A percentile compares a stretch with the other conserved stretches of the same genome.
phyloP scores from a whole-genome alignment of 2,329 filamentous ascomycete genomes.

The Nemania sp. region DNA sequence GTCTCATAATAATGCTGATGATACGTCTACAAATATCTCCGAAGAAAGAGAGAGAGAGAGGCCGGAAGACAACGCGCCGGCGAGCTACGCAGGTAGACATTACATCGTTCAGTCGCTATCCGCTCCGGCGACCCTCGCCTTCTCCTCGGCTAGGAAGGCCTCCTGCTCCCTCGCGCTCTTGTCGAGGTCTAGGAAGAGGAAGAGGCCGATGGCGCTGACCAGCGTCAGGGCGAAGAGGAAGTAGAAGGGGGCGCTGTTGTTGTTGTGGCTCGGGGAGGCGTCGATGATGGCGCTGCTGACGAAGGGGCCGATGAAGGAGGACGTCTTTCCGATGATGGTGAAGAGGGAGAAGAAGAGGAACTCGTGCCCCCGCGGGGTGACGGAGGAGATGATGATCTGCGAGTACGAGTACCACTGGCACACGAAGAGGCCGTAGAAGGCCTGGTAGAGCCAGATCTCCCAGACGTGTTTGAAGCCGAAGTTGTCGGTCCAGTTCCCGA shows the following conservation, averaged over 20 bases:
- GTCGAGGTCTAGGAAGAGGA: constrained; percentile 62
- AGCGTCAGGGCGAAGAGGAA: constrained; percentile 65
- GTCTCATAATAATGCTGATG: no score
- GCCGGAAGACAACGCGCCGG: no score
- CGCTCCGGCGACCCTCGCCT: constrained; percentile 26
- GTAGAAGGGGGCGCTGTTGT: constrained; percentile 67
- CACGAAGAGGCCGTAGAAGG: constrained; percentile 67
- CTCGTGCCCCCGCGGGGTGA: constrained; percentile 69
- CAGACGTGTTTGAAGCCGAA: constrained; percentile 52
- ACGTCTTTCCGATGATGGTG: constrained; percentile 70
- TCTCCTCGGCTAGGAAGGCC: constrained; percentile 52
- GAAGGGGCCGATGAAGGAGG: constrained; percentile 69
- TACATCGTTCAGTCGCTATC: constrained; percentile 24
- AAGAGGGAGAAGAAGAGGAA: constrained; percentile 73
- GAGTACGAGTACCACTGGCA: constrained; percentile 74
- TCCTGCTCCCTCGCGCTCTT: constrained; percentile 65
- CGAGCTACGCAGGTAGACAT: no score
- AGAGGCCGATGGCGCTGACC: constrained; percentile 57
- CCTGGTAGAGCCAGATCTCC: constrained; percentile 53
- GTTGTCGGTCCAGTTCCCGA: constrained; percentile 51
- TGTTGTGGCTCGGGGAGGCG: constrained; percentile 55
- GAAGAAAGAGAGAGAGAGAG: no score
- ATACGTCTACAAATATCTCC: no score
- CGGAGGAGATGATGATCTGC: constrained; percentile 72
- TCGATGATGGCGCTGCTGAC: constrained; percentile 74